These are phyloP conservation scores for Prunus padus DNA, from an alignment of 306 rosid species.

Conservation along the genomic window DNA sequence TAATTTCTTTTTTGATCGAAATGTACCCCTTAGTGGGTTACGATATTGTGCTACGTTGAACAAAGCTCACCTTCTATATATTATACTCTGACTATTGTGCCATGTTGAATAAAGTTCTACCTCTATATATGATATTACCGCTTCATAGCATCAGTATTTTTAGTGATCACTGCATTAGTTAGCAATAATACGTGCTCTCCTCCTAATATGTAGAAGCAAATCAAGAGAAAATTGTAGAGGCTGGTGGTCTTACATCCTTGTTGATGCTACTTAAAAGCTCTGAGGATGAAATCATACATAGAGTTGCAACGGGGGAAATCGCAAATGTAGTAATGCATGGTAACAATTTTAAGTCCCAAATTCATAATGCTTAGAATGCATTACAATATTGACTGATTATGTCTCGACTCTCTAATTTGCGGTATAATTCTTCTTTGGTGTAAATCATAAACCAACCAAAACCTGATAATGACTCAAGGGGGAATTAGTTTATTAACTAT, in stretches of 20 bases:
- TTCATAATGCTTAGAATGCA: too few species aligned
- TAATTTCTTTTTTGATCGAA: not conserved
- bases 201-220: slow-evolving; percentile 65
- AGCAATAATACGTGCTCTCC: slow-evolving; percentile 22
- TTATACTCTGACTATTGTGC: not conserved
- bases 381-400: too few species aligned
- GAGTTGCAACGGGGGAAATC: too few species aligned
- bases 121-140: not conserved
- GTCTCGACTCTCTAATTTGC: too few species aligned
- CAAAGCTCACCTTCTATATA: slow-evolving; percentile 20
- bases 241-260: too few species aligned
- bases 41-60: slow-evolving; percentile 11
- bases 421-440: too few species aligned
- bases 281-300: too few species aligned
- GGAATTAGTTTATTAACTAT: slow-evolving; percentile 81
- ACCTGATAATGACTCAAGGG: slow-evolving; percentile 93
- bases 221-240: too few species aligned
- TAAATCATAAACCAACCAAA: slow-evolving; percentile 88
- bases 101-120: not conserved
- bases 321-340: too few species aligned
- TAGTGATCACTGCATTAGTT: slow-evolving; percentile 5
- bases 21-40: not conserved
- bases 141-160: slow-evolving; percentile 12
- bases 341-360: too few species aligned
- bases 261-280: too few species aligned